Evolutionary conservation across 768 basidiomycete species (phyloP).

Genomic region (Chalciporus chontae): DNA sequence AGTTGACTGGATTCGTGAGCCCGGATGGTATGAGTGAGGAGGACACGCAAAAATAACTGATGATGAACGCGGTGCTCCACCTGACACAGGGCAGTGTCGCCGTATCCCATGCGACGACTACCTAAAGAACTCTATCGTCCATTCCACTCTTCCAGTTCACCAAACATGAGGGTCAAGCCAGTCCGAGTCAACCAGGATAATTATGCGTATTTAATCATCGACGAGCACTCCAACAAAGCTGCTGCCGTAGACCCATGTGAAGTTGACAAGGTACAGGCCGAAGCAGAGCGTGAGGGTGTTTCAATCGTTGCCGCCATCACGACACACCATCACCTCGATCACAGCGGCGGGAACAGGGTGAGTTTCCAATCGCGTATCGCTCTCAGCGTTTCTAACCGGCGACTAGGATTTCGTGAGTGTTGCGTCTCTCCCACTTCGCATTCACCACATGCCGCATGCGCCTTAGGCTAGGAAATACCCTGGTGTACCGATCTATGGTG

Average conservation of each 20-base stretch:
- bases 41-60: neutral
- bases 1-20: neutral
- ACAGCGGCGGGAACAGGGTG: constrained; percentile 84
- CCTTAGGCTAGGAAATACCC: constrained; percentile 45
- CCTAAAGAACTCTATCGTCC: neutral
- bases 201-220: constrained; percentile 81
- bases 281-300: constrained; percentile 60
- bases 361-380: constrained; percentile 8
- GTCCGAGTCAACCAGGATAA: constrained; percentile 81
- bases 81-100: neutral
- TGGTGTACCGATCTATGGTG: constrained; percentile 65
- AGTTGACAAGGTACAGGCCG: constrained; percentile 60
- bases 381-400: constrained; percentile 4
- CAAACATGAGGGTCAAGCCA: constrained; percentile 68
- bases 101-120: too few species aligned
- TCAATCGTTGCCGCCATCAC: constrained; percentile 73
- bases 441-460: constrained; percentile 2
- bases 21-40: neutral
- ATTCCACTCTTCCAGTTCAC: constrained; percentile 13
- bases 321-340: constrained; percentile 91
- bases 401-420: constrained; percentile 30
- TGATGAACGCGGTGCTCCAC: neutral
- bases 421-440: neutral
- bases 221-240: constrained; percentile 61
- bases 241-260: constrained; percentile 83